Base-by-base conservation (phyloP, 129 eudicot species). In the Calendula officinalis region DNA sequence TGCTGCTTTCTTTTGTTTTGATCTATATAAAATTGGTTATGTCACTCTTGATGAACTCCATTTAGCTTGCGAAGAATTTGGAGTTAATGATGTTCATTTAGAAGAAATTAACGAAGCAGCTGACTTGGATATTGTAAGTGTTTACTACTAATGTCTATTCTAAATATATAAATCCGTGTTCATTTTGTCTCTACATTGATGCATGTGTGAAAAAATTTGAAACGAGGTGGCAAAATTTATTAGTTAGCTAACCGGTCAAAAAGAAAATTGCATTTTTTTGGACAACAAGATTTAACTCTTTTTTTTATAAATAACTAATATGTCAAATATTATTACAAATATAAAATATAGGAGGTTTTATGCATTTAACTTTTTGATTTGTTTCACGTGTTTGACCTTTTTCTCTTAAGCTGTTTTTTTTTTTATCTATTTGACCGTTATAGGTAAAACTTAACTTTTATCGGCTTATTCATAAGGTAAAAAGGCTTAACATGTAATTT, bases 31-130 rank as follows among this genome's bases (percentile, higher is more conserved):
- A 7, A 86, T 87, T 60, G 95, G 95, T 53, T 87, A 83, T 64
- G 83, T 87, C 43, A 87, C 95, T 16, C 77, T 69, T 40, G 96
- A 88, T 54, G 96, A 88, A 75, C 91, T 88, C 48, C 96, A 88
- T 58, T 67, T 66, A 64, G 91, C 91, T 2, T 88, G 91, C 59
- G 57, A 68, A 67, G 88, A 88, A 53, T 82, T 84, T 61, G 86
- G 91, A 17, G 64, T 84, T 6, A 72, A 74, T 3, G 82, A 69
- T 38, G 53, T 37, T 52, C 84, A 77, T 44, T 64, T 81, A 42
- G 89, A 84, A 71, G 96, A 76, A 49, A 72, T 82, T 35, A 81
- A 82, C 15, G 68, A 63, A 48, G 91, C 84, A 77, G 84, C 77
- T 13, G 89, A 82, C 62, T 75, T 70, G 39, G 74, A 87, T 49